Evolutionary conservation across 2,329 filamentous ascomycete genomes (phyloP).

Genomic region (Paraphoma sp.): DNA sequence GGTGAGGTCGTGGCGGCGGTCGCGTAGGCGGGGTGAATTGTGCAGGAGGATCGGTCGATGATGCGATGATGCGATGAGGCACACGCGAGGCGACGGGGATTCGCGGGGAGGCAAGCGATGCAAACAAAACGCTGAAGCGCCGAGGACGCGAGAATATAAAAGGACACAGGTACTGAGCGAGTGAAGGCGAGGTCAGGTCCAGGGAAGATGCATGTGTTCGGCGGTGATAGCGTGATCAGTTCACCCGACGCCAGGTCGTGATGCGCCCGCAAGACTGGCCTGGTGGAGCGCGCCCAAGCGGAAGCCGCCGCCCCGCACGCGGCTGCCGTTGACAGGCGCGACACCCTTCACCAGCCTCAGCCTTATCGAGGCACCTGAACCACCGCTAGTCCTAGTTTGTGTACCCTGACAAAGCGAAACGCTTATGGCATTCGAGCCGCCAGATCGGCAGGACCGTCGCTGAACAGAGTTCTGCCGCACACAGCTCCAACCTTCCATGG

Average conservation of each 20-base stretch:
- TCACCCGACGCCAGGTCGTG: background rate
- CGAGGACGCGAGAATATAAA: background rate
- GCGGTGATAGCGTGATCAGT: background rate
- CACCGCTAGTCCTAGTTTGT: background rate
- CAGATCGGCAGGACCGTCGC: background rate
- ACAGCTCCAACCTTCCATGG: background rate
- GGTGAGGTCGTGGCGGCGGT: background rate
- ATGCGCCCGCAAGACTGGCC: background rate
- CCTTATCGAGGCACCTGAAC: background rate
- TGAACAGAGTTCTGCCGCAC: background rate
- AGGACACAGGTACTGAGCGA: background rate
- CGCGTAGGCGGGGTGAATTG: conserved; percentile 10
- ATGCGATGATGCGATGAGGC: conserved; percentile 25
- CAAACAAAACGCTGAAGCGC: background rate
- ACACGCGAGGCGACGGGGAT: background rate
- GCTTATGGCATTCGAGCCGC: background rate
- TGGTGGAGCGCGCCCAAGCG: background rate
- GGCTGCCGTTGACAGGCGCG: background rate
- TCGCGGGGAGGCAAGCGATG: conserved; percentile 2
- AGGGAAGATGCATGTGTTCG: background rate
- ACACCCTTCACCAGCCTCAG: background rate
- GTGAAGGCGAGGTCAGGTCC: background rate
- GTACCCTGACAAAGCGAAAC: background rate
- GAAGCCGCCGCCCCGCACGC: background rate
- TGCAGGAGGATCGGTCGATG: conserved; percentile 13